phyloP scores from a whole-genome alignment of 2,329 filamentous ascomycete species.

The Fusarium clavum region DNA sequence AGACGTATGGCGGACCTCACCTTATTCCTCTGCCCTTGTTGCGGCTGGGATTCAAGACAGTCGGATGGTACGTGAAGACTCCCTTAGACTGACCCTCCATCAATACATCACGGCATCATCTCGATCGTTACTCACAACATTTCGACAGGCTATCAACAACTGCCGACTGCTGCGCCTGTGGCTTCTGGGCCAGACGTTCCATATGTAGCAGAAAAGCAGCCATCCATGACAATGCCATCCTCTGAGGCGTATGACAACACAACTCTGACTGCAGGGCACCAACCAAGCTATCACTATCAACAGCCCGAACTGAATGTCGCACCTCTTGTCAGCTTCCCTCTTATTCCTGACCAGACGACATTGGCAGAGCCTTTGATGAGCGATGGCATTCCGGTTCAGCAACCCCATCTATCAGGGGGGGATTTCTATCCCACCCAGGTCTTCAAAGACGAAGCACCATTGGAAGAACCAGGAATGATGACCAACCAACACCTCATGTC shows the following conservation, averaged over 20 bases:
- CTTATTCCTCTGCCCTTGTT: constrained; percentile 49
- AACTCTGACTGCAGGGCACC: constrained; percentile 27
- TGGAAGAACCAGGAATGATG: constrained; percentile 33
- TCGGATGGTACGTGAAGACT: constrained; percentile 48
- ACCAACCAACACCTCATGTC: constrained; percentile 31
- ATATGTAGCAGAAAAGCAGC: constrained; percentile 49
- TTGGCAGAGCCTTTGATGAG: constrained; percentile 33
- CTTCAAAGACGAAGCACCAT: constrained; percentile 38
- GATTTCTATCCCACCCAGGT: constrained; percentile 38
- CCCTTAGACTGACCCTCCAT: neutral
- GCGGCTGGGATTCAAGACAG: constrained; percentile 46
- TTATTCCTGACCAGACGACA: constrained; percentile 35
- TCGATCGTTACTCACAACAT: constrained; percentile 26
- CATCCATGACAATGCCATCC: constrained; percentile 37
- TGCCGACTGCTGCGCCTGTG: constrained; percentile 43
- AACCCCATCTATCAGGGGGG: constrained; percentile 27
- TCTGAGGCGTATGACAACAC: constrained; percentile 35
- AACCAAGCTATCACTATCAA: constrained; percentile 29
- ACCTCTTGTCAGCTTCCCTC: constrained; percentile 39
- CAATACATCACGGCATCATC: neutral
- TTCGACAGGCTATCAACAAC: constrained; percentile 51
- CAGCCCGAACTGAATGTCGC: constrained; percentile 36
- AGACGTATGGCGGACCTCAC: constrained; percentile 48
- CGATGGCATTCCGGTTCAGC: constrained; percentile 28
- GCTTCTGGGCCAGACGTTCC: constrained; percentile 48